These are phyloP conservation scores for Striga hermonthica DNA, from an alignment of 305 asterid genomes.

Conservation along the genomic window DNA sequence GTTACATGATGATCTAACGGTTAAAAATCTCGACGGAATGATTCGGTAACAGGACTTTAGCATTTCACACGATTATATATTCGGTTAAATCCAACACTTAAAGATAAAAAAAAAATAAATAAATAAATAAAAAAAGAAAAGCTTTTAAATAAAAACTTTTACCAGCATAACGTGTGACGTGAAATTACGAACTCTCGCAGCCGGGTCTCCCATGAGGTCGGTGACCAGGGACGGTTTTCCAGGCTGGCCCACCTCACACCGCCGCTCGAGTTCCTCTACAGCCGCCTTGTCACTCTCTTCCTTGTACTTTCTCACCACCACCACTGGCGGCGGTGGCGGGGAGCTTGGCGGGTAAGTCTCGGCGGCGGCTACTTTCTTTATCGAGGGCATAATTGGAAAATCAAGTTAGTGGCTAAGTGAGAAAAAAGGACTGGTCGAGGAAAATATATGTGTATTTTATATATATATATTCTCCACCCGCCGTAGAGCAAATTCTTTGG, in stretches of 20 bases:
- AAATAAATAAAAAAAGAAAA: background rate
- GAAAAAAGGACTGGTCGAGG: background rate
- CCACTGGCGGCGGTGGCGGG: conserved; percentile 31
- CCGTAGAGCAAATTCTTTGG: conserved; percentile 18
- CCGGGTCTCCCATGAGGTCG: conserved; percentile 84
- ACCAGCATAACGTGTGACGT: conserved; percentile 71
- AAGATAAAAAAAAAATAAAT: background rate
- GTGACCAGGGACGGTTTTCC: conserved; percentile 65
- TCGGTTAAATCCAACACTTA: too few species aligned
- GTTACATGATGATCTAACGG: too few species aligned
- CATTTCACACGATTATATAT: too few species aligned
- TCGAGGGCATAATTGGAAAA: conserved; percentile 39
- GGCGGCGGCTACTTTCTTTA: conserved; percentile 46
- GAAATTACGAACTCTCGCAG: conserved; percentile 66
- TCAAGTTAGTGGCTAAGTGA: background rate
- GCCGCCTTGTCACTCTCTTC: conserved; percentile 56
- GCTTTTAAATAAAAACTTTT: conserved; percentile 6
- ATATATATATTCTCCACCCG: background rate
- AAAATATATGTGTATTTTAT: too few species aligned
- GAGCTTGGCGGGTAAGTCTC: conserved; percentile 15
- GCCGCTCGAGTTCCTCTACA: conserved; percentile 73
- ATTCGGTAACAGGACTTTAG: too few species aligned
- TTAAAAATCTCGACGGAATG: too few species aligned
- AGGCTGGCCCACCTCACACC: conserved; percentile 62
- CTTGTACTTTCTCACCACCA: conserved; percentile 60